Base-by-base conservation (phyloP, 2,329 filamentous ascomycete species). In the Blumeriella jaapii region DNA sequence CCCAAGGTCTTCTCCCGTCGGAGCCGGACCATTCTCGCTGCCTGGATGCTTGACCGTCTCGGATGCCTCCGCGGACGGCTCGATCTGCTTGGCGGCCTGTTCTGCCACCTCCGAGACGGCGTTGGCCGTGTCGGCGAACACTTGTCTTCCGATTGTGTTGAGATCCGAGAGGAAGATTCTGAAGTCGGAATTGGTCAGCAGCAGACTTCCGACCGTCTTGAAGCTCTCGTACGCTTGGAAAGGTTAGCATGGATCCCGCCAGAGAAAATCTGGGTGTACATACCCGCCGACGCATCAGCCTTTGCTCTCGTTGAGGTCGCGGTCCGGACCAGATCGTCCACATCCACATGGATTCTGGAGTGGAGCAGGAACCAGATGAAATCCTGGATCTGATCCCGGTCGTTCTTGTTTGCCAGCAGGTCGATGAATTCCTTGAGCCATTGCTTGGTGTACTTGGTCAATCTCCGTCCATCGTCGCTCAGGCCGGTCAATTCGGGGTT, bases 171-270 rank as follows among this genome's bases (percentile, higher is more conserved):
- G 63, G 50, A 96, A 86, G 5, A 87, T 67, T 24, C 87, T 78
- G 56, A 96, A 95, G 51, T 95, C 86, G 0, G 81, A 77, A 55
- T 96, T 96, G 10, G 83, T 85, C 27, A 96, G 64, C 1, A 95
- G 69, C n/a, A 96, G 64, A 3, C 79, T 82, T 18, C 82, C 79
- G 0, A 96, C 74, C 0, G 86, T 94, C 39, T 77, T 79, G 30
- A 94, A 61, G 55, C 86, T 94, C 52, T 81, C 68, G 51, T 87
- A 87, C 11, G 82, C 81, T 82, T 45, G 14, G 13, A 31, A 15
- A 22, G 17, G 28, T 48, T 31, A 40, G 40, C 58, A 32, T 59
- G 45, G 31, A 23, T 17, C 35, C 16, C 8, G n/a, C 6, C 26
- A 2, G 14, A 8, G 10, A n/a, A 15, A 14, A 30, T n/a, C n/a